Base-by-base conservation (phyloP, 495 filamentous ascomycete species). In the Venustampulla echinocandica region DNA sequence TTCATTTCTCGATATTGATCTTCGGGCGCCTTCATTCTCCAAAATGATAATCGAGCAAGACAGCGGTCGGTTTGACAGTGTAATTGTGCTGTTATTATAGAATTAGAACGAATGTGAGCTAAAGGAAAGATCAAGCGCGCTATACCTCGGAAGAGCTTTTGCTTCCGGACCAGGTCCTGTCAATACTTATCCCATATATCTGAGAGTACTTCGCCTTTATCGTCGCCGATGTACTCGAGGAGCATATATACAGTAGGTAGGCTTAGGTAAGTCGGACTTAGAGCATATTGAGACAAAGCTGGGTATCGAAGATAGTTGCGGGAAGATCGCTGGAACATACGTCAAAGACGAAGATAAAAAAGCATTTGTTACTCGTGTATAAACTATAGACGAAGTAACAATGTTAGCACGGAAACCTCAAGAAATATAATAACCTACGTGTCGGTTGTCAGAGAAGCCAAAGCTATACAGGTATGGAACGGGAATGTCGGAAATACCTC, bases 11-110 rank as follows among this genome's bases (percentile, higher is more conserved):
- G 41, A 41, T 20, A 69, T 66, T 38, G 59, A 56, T 22, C 51
- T 54, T 13, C 55, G 62, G n/a, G 66, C 66, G 10, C 52, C 21
- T 27, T 66, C 58, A 50, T 69, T 68, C 46, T 67, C 65, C 14
- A 64, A 52, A 13, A 54, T 44, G 35, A 63, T 56, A 10, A 63
- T 46, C 35, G 47, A 48, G 17, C 59, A 43, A 19, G 58, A 49
- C 42, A 61, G 28, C 11, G 62, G 62, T 13, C 62, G 61, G 44
- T 65, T 62, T 25, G 37, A 43, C 1, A 63, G 46, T 17, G 18
- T 14, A 10, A 63, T 47, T 11, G 42, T 46, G 0, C 57, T 55
- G 41, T 63, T 37, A 2, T 33, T 44, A 46, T 63, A 46, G 2
- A 66, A 48, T 1, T 51, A 46, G 37, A 54, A 63, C 25, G 61